Conservation (phyloP, 116 monocot species). For the Phalaenopsis hybrid region DNA sequence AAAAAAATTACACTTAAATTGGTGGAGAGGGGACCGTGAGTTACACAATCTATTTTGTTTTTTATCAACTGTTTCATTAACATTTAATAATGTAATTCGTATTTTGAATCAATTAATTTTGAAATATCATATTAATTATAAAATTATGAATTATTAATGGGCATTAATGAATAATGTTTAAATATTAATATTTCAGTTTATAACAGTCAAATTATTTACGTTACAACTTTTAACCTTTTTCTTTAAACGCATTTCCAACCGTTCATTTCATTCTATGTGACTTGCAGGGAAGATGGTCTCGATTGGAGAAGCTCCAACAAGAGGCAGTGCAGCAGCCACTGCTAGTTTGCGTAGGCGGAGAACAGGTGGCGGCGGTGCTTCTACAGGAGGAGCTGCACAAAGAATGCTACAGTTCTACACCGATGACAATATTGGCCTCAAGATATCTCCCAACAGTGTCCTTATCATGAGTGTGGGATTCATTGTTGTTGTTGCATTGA, state of each 20-base stretch:
- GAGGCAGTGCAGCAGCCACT: constrained; percentile 48
- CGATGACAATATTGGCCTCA: constrained; percentile 46
- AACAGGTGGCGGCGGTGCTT: constrained; percentile 6
- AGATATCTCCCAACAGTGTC: constrained; percentile 52
- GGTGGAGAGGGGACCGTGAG: too few relatives aligned
- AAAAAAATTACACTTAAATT: too few relatives aligned
- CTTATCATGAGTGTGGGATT: constrained; percentile 63
- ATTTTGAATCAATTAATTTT: too few relatives aligned
- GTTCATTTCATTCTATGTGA: not conserved
- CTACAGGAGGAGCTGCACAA: constrained; percentile 25
- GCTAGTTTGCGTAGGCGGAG: constrained; percentile 31
- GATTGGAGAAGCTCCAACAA: constrained; percentile 30
- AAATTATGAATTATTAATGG: too few relatives aligned
- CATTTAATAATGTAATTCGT: too few relatives aligned
- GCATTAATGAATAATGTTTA: too few relatives aligned
- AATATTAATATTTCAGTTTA: too few relatives aligned
- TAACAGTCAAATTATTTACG: too few relatives aligned
- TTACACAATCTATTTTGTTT: too few relatives aligned
- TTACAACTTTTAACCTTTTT: not conserved
- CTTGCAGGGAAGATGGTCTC: constrained; percentile 28
- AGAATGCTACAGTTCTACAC: constrained; percentile 74
- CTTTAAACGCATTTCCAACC: not conserved
- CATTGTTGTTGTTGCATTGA: constrained; percentile 43
- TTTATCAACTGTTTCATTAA: too few relatives aligned
- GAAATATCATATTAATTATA: too few relatives aligned